These are phyloP conservation scores for Cornus florida DNA, from an alignment of 148 eudicot genomes.

Conservation along the genomic window DNA sequence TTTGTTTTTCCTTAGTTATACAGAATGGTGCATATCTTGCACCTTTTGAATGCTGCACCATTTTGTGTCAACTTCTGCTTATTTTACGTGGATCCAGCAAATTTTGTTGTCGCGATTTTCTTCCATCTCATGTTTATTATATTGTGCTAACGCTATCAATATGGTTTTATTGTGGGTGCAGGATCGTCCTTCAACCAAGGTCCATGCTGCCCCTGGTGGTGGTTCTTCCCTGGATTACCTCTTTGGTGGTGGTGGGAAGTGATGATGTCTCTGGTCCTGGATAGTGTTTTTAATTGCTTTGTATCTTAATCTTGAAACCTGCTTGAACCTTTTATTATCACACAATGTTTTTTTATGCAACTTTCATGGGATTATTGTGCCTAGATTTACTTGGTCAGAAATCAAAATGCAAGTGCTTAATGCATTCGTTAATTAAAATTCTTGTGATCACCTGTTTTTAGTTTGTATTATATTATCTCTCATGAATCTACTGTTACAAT, in stretches of 20 bases:
- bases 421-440: too few relatives aligned
- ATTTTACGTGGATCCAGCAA: background rate
- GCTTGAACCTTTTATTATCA: too few relatives aligned
- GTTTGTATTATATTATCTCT: background rate
- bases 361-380: background rate
- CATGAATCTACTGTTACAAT: background rate
- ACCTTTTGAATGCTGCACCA: background rate
- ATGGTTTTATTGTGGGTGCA: background rate
- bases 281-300: background rate
- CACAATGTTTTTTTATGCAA: background rate
- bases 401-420: background rate
- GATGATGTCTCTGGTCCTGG: background rate
- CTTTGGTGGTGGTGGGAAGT: conserved; percentile 14
- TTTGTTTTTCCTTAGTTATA: background rate
- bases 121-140: background rate
- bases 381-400: background rate
- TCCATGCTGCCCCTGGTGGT: conserved; percentile 24
- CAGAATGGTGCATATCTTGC: background rate
- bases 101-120: background rate
- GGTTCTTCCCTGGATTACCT: conserved; percentile 18
- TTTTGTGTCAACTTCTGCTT: background rate
- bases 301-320: background rate
- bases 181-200: conserved; percentile 22
- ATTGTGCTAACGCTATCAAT: background rate
- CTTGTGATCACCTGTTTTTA: background rate